These are phyloP conservation scores for Ophiostoma montium DNA, from an alignment of 2,329 filamentous ascomycete genomes.

Conservation along the genomic window DNA sequence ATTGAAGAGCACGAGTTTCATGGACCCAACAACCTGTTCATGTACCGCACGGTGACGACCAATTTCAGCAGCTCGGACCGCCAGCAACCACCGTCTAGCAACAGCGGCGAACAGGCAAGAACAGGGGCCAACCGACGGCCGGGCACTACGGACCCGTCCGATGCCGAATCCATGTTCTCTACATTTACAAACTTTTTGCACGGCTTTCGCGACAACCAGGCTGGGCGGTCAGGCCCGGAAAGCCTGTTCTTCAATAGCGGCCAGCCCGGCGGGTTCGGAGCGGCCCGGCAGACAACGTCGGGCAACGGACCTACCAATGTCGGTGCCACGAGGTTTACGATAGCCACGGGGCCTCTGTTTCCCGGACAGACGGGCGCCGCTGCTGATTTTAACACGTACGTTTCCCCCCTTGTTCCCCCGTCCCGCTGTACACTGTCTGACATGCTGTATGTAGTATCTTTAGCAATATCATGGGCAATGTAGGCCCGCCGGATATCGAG, in stretches of 20 bases:
- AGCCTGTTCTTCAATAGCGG: background rate
- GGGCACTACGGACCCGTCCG: slow-evolving; percentile 13
- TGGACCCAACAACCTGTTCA: slow-evolving; percentile 24
- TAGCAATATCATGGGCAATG: slow-evolving; percentile 26
- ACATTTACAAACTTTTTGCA: slow-evolving; percentile 29
- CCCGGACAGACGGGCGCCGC: slow-evolving; percentile 9
- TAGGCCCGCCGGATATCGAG: slow-evolving; percentile 16
- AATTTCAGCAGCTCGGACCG: background rate
- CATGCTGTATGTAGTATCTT: slow-evolving; percentile 28
- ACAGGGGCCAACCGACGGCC: background rate
- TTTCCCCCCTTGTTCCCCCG: background rate
- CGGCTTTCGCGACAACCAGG: slow-evolving; percentile 18
- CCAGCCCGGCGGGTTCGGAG: background rate
- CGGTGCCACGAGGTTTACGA: slow-evolving; percentile 34
- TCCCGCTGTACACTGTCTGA: background rate
- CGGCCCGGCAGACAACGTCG: background rate
- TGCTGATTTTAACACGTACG: slow-evolving; percentile 34
- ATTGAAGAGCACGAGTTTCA: slow-evolving; percentile 35
- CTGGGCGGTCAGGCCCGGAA: slow-evolving; percentile 7
- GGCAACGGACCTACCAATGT: slow-evolving; percentile 3
- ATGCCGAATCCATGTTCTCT: slow-evolving; percentile 24
- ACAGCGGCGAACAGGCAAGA: background rate
- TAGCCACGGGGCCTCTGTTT: slow-evolving; percentile 26
- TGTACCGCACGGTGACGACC: slow-evolving; percentile 22
- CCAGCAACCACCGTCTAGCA: background rate